Evolutionary conservation across 177 flowering plant species (phyloP).

Genomic region (Vitis hybrid): DNA sequence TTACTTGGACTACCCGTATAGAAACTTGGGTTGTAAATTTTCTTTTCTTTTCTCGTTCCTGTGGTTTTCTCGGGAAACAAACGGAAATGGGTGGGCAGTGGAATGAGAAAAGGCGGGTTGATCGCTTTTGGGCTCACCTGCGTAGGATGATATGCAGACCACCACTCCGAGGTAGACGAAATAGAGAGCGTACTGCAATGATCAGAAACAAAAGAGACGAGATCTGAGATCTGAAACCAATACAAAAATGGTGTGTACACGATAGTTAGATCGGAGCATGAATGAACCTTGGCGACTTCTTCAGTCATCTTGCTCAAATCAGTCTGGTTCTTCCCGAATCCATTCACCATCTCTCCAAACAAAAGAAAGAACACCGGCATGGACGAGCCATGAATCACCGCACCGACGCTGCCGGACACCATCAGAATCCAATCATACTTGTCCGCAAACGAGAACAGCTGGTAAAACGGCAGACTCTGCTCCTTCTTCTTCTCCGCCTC

Average conservation of each 20-base stretch:
- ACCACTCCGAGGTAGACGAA: slow-evolving; percentile 91
- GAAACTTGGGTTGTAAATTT: no score
- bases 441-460: slow-evolving; percentile 92
- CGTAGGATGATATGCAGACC: slow-evolving; percentile 89
- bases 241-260: not conserved
- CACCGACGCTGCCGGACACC: slow-evolving; percentile 78
- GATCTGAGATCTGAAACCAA: slow-evolving; percentile 21
- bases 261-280: not conserved
- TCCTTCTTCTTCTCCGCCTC: slow-evolving; percentile 90
- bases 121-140: slow-evolving; percentile 49
- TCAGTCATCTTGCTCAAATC: slow-evolving; percentile 72
- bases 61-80: not conserved
- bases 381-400: slow-evolving; percentile 89
- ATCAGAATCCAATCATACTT: slow-evolving; percentile 71
- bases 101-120: not conserved
- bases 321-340: slow-evolving; percentile 88
- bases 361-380: slow-evolving; percentile 95
- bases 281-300: slow-evolving; percentile 80
- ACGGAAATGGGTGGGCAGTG: not conserved
- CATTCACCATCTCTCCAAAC: slow-evolving; percentile 93
- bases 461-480: slow-evolving; percentile 72
- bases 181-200: slow-evolving; percentile 84
- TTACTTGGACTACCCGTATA: not conserved
- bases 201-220: slow-evolving; percentile 11
- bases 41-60: no score